Conservation (phyloP, 108 stramenopile species). For the Nitzschia inconspicua region DNA sequence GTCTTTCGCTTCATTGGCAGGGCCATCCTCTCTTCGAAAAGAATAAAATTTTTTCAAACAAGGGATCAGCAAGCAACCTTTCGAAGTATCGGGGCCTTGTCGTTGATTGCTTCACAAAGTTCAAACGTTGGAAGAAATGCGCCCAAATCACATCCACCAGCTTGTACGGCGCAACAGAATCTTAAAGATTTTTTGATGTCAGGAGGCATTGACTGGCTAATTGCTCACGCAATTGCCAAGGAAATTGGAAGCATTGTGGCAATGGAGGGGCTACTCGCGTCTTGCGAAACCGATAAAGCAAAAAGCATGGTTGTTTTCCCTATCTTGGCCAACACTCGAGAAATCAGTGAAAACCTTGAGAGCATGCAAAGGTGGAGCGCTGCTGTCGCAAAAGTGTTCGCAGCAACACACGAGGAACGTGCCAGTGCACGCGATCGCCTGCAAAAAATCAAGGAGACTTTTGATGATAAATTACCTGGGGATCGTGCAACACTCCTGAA, state of each 20-base stretch:
- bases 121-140: background rate
- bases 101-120: constrained; percentile 19
- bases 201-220: constrained; percentile 16
- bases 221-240: constrained; percentile 12
- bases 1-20: constrained; percentile 18
- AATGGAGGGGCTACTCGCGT: constrained; percentile 1
- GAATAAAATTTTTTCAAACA: constrained; percentile 26
- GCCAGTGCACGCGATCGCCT: background rate
- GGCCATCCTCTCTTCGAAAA: constrained; percentile 11
- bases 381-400: constrained; percentile 11
- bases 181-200: constrained; percentile 1
- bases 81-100: constrained; percentile 24
- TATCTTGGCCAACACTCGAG: background rate
- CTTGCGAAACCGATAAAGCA: background rate
- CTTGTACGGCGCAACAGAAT: background rate
- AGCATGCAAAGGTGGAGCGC: constrained; percentile 19
- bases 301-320: background rate
- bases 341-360: background rate
- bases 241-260: constrained; percentile 1
- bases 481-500: too few species aligned
- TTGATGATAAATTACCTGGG: too few species aligned
- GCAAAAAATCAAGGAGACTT: background rate
- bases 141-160: background rate
- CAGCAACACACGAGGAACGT: too few species aligned
- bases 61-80: constrained; percentile 23